These are phyloP conservation scores for Carnegiea gigantea DNA, from an alignment of 179 eudicot genomes.

Conservation along the genomic window DNA sequence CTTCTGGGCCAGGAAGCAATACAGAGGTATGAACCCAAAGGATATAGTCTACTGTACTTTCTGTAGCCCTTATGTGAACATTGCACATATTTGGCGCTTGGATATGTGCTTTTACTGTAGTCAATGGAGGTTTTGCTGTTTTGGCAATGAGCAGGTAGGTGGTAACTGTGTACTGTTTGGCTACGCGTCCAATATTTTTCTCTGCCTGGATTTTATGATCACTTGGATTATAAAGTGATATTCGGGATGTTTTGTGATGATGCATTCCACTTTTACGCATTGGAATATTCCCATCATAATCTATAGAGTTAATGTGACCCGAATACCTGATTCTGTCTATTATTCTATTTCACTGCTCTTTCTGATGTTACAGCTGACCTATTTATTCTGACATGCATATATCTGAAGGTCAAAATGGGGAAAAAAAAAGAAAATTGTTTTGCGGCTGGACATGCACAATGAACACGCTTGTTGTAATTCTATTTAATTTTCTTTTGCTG, in stretches of 20 bases:
- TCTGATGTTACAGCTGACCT: neutral
- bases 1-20: conserved; percentile 81
- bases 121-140: too few relatives aligned
- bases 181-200: neutral
- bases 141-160: neutral
- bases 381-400: neutral
- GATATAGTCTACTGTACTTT: neutral
- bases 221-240: conserved; percentile 5
- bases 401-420: neutral
- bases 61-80: neutral
- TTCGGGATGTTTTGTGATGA: neutral
- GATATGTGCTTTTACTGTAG: neutral
- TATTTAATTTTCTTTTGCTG: neutral
- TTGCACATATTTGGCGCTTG: neutral
- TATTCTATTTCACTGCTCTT: neutral
- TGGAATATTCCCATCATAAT: neutral
- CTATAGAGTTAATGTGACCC: neutral
- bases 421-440: neutral
- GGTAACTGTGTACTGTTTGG: neutral
- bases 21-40: conserved; percentile 62
- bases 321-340: neutral
- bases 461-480: neutral
- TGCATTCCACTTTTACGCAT: neutral
- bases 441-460: neutral
- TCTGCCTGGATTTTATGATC: neutral